Evolutionary conservation across 2,329 filamentous ascomycete species (phyloP), one percentile per base, ranked within the genome.

Genomic region (Fusarium paranaense): DNA sequence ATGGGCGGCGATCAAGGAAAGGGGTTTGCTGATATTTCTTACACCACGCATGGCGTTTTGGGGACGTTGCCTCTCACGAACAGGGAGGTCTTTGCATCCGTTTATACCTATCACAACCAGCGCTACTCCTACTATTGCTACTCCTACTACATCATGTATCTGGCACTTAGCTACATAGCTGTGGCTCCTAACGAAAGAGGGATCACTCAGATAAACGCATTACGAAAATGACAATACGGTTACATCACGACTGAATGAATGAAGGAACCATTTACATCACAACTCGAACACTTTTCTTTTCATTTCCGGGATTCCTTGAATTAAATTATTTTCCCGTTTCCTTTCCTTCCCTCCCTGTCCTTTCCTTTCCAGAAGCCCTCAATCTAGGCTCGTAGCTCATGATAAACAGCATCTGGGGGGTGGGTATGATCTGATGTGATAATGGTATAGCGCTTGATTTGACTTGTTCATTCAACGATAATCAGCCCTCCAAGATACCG

Each of bases 1-100:
- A 72, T 74, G 62, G 71, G 65, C 22, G 59, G 72, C 72, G 72
- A 74, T 67, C 37, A 58, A 54, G 27, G 27, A 32, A 30, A 27
- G 47, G 35, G 54, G 52, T 56, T 64, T 59, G 60, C 33, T 74
- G 27, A 54, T 54, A 57, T 58, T 47, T 64, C 40, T 74, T 56
- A 38, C 62, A 35, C 45, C 54, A 65, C 47, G 62, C 52, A 71
- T 25, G 71, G 71, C 62, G 72, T 74, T 73, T 47, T 37, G 54
- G 56, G 50, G 62, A 54, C 20, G 54, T 59, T 22, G 54, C 47
- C 20, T 42, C 62, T 37, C 58, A 74, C 50, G 56, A 68, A 61
- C 33, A 63, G 62, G 20, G 59, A 33, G 56, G 69, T 56, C 65
- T 62, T 54, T 72, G 47, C 71, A 72, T 67, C 50, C 56, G 25